Percentiles rank a stretch among this genome's conserved stretches.
These are phyloP conservation scores for Colletotrichum sp. DNA, from an alignment of 2,329 filamentous ascomycete species.

Conservation along the genomic window DNA sequence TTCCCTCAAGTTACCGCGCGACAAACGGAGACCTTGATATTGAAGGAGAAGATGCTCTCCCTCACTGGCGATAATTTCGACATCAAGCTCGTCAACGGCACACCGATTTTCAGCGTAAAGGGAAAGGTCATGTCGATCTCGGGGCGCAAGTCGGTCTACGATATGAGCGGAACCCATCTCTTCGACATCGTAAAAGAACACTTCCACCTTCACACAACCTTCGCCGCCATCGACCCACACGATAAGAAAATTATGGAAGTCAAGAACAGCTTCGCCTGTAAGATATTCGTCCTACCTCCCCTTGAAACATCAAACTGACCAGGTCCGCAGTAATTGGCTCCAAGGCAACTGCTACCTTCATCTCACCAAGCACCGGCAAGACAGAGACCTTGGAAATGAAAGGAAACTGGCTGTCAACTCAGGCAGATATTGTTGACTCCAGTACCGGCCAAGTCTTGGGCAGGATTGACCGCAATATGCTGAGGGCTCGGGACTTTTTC, in stretches of 20 bases:
- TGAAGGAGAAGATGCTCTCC: constrained; percentile 67
- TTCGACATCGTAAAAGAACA: constrained; percentile 64
- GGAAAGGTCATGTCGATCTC: constrained; percentile 59
- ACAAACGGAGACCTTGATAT: constrained; percentile 52
- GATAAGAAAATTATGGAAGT: constrained; percentile 58
- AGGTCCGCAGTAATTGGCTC: constrained; percentile 49
- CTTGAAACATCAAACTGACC: neutral
- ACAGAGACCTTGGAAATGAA: constrained; percentile 58
- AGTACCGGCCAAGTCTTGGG: constrained; percentile 57
- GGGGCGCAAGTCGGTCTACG: constrained; percentile 59
- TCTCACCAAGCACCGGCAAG: constrained; percentile 46
- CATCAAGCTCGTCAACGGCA: constrained; percentile 59
- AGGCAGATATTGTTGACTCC: constrained; percentile 62
- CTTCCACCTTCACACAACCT: constrained; percentile 56
- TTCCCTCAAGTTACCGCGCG: constrained; percentile 42
- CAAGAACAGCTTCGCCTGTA: constrained; percentile 41
- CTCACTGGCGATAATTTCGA: constrained; percentile 69
- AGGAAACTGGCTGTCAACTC: constrained; percentile 64
- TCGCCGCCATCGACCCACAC: constrained; percentile 48
- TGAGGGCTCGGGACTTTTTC: constrained; percentile 62
- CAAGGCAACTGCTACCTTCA: constrained; percentile 63
- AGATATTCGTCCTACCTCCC: neutral
- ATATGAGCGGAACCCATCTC: constrained; percentile 57
- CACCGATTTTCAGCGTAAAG: constrained; percentile 59
- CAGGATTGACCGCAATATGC: constrained; percentile 61